A percentile compares a stretch with the other conserved stretches of the same genome.
phyloP scores from a whole-genome alignment of 257 asterid species.

The Avicennia marina region DNA sequence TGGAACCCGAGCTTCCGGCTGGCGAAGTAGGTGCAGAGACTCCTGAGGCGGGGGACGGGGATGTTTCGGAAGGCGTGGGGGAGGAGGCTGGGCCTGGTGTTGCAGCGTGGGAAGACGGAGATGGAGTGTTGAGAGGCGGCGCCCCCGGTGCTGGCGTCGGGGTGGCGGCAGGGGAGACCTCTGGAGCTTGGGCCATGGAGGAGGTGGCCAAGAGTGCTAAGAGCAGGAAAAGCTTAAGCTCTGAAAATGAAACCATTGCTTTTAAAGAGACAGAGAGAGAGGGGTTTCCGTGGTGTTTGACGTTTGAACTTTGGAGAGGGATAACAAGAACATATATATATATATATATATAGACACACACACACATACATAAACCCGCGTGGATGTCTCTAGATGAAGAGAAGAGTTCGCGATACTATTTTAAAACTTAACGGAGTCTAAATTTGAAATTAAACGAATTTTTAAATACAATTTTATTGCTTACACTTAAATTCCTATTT shows the following conservation, averaged over 20 bases:
- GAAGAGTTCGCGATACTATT: no score
- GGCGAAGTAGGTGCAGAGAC: conserved; percentile 2
- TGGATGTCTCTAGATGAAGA: no score
- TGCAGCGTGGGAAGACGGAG: conserved; percentile 17
- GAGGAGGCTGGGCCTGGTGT: conserved; percentile 26
- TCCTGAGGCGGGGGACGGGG: conserved; percentile 32
- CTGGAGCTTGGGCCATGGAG: conserved; percentile 60
- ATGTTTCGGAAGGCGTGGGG: conserved; percentile 1
- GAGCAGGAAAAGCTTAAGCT: conserved; percentile 36
- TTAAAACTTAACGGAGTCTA: no score
- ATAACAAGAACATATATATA: no score
- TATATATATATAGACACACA: no score
- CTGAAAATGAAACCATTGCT: conserved; percentile 39
- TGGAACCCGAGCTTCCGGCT: no score
- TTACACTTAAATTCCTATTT: no score
- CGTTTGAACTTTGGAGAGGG: no score
- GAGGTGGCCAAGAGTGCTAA: conserved; percentile 46
- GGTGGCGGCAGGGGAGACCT: conserved; percentile 52
- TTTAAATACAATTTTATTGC: no score
- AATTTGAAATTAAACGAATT: no score
- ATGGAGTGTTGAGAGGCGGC: conserved; percentile 38
- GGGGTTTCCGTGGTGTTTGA: no score
- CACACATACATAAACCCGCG: no score
- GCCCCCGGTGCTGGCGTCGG: conserved; percentile 39
- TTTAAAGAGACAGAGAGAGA: conserved; percentile 8